Conservation (phyloP, 2,329 filamentous ascomycete genomes). For the Madurella fahalii region DNA sequence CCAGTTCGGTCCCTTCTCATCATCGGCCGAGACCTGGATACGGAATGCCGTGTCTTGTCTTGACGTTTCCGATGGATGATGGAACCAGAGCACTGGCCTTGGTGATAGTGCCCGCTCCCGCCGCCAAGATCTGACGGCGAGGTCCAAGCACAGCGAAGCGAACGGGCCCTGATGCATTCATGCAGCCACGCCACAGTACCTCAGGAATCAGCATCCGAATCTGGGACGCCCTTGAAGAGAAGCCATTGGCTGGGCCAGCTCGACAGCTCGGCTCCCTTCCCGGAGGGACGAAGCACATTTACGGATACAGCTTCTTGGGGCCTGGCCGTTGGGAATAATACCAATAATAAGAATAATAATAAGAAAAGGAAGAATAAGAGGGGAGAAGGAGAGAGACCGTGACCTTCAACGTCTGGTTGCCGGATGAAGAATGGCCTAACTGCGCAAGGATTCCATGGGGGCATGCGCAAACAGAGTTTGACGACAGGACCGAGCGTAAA, state of each 20-base stretch:
- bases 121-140: slow-evolving; percentile 5
- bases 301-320: not conserved
- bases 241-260: slow-evolving; percentile 6
- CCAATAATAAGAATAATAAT: not conserved
- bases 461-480: no score
- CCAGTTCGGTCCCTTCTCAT: no score
- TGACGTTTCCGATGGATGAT: no score
- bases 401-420: no score
- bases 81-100: not conserved
- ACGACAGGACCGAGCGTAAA: no score
- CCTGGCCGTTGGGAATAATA: not conserved
- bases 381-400: no score
- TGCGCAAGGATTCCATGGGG: no score
- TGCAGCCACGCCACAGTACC: slow-evolving; percentile 10
- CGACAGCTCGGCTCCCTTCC: slow-evolving; percentile 6
- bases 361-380: no score
- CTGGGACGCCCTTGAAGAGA: slow-evolving; percentile 6
- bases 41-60: no score
- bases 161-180: slow-evolving; percentile 6
- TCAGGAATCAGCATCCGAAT: slow-evolving; percentile 14
- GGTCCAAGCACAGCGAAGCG: slow-evolving; percentile 15
- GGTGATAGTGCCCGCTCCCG: not conserved
- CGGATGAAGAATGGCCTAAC: no score
- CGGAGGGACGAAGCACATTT: slow-evolving; percentile 1
- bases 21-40: no score